These are phyloP conservation scores for Gracilaria gracilis DNA, from an alignment of 23 red algal genomes.

Conservation along the genomic window DNA sequence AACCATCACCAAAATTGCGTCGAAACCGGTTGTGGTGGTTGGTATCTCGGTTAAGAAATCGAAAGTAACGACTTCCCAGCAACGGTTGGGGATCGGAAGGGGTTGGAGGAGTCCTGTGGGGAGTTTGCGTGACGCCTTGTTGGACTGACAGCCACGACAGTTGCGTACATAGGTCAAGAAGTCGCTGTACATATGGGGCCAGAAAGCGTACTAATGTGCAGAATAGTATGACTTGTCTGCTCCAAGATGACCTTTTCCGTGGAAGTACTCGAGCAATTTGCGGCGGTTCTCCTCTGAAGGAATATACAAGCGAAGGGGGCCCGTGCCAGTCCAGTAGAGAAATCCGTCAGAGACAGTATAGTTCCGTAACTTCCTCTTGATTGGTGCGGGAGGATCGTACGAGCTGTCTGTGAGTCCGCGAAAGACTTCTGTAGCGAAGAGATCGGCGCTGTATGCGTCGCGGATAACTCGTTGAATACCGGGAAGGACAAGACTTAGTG, in stretches of 20 bases:
- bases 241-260: constrained; percentile 6
- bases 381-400: too few species aligned
- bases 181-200: constrained; percentile 25
- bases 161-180: background rate
- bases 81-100: background rate
- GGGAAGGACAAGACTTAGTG: background rate
- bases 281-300: background rate
- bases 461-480: background rate
- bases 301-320: background rate
- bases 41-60: constrained; percentile 47
- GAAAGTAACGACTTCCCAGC: constrained; percentile 33
- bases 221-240: constrained; percentile 27
- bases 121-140: background rate
- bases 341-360: too few species aligned
- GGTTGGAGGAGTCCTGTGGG: constrained; percentile 23
- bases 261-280: background rate
- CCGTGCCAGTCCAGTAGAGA: constrained; percentile 24
- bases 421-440: background rate
- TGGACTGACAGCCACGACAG: too few species aligned
- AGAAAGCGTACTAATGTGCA: background rate
- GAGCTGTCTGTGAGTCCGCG: too few species aligned
- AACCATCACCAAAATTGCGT: background rate
- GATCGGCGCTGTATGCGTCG: too few species aligned
- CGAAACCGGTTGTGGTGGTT: background rate
- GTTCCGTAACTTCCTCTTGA: too few species aligned